A percentile compares a stretch with the other conserved stretches of the same genome.
Evolutionary conservation across 2,329 filamentous ascomycete genomes (phyloP).

Genomic region (Gliomastix tumulicola): DNA sequence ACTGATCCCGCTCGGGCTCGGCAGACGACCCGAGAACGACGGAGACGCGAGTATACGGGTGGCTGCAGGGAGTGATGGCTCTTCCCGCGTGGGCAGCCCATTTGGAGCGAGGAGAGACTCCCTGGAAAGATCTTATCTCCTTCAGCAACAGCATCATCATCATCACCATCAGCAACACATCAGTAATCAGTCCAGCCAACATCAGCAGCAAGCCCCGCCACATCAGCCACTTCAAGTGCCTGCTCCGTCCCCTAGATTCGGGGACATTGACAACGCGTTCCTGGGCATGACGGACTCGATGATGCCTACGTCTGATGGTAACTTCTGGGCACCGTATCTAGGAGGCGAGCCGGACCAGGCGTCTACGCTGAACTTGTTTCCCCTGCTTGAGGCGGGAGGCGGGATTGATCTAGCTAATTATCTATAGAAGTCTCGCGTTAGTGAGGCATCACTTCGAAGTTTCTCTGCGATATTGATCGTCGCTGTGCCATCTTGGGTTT

Average conservation of each 20-base stretch:
- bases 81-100: neutral
- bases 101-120: slow-evolving; percentile 9
- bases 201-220: neutral
- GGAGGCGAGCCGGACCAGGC: slow-evolving; percentile 33
- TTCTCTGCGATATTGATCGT: too few relatives aligned
- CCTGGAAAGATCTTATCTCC: slow-evolving; percentile 15
- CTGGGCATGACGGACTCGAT: slow-evolving; percentile 27
- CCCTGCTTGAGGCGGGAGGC: slow-evolving; percentile 41
- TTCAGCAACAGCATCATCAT: slow-evolving; percentile 18
- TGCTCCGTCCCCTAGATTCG: slow-evolving; percentile 21
- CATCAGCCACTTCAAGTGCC: too few relatives aligned
- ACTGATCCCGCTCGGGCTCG: slow-evolving; percentile 30
- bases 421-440: neutral
- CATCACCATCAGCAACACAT: too few relatives aligned
- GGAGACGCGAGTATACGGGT: too few relatives aligned
- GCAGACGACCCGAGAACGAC: too few relatives aligned
- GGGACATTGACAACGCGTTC: slow-evolving; percentile 28
- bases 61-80: too few relatives aligned
- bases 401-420: slow-evolving; percentile 43
- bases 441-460: too few relatives aligned
- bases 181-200: too few relatives aligned
- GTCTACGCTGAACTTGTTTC: slow-evolving; percentile 42
- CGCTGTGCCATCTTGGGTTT: too few relatives aligned
- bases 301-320: slow-evolving; percentile 31
- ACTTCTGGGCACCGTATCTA: slow-evolving; percentile 25